Evolutionary conservation across 2,329 filamentous ascomycete genomes (phyloP).

Genomic region (Hirsutella thompsonii): DNA sequence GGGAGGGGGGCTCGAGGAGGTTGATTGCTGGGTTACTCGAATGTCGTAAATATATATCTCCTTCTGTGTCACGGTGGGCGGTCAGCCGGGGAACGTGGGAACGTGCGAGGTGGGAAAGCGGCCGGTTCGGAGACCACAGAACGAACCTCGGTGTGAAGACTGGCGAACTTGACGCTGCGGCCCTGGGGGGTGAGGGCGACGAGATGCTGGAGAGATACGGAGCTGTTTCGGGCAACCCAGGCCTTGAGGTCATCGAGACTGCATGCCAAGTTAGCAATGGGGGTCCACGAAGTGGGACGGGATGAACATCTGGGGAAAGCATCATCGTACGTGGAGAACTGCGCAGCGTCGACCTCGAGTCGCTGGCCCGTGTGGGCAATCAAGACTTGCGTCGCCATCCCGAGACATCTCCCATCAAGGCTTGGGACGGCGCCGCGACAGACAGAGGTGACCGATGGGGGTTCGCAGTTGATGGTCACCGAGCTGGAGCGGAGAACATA

Average conservation of each 20-base stretch:
- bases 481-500: no score
- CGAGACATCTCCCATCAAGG: conserved; percentile 35
- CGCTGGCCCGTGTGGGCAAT: conserved; percentile 88
- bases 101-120: not conserved
- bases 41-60: conserved; percentile 92
- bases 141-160: conserved; percentile 64
- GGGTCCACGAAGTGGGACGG: conserved; percentile 1
- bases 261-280: conserved; percentile 1
- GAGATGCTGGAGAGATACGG: conserved; percentile 65
- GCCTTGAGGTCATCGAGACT: conserved; percentile 75
- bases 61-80: conserved; percentile 35
- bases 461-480: no score
- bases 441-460: not conserved
- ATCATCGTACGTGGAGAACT: conserved; percentile 54
- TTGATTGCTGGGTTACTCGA: conserved; percentile 49
- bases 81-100: not conserved
- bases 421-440: conserved; percentile 14
- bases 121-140: not conserved
- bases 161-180: conserved; percentile 71
- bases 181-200: conserved; percentile 79
- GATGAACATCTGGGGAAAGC: not conserved
- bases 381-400: conserved; percentile 82
- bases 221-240: conserved; percentile 65
- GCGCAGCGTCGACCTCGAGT: conserved; percentile 63
- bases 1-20: conserved; percentile 28